Evolutionary conservation across 176 grass and related monocot genomes (phyloP).

Genomic region (Juncus inflexus): DNA sequence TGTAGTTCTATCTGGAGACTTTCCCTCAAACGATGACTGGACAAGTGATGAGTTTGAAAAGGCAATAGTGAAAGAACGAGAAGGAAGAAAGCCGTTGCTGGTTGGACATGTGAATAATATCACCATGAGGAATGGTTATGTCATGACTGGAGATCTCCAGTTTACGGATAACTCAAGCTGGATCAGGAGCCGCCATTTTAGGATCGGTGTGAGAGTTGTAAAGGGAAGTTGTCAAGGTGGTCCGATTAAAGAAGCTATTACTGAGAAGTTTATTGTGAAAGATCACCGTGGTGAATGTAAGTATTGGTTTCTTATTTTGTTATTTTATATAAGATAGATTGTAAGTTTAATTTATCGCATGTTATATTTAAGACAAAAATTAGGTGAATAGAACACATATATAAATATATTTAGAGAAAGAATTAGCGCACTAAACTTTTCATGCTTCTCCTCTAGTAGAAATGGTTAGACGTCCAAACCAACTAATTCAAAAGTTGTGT

Average conservation of each 20-base stretch:
- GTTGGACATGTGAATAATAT: slow-evolving; percentile 26
- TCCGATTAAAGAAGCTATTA: slow-evolving; percentile 52
- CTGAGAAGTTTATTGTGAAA: slow-evolving; percentile 53
- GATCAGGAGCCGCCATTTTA: slow-evolving; percentile 48
- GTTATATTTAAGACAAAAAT: no score
- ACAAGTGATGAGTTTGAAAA: slow-evolving; percentile 38
- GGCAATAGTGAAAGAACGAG: slow-evolving; percentile 36
- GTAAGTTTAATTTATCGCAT: neutral
- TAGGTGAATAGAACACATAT: no score
- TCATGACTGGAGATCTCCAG: slow-evolving; percentile 30
- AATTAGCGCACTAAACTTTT: no score
- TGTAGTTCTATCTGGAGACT: slow-evolving; percentile 61
- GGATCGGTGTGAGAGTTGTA: slow-evolving; percentile 41
- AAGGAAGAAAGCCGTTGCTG: slow-evolving; percentile 49
- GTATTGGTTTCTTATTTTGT: neutral
- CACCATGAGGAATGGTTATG: slow-evolving; percentile 35
- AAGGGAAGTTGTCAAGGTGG: neutral
- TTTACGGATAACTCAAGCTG: slow-evolving; percentile 85
- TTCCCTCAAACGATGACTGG: slow-evolving; percentile 36
- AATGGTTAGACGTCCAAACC: no score
- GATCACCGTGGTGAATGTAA: slow-evolving; percentile 78
- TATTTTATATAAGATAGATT: slow-evolving; percentile 1
- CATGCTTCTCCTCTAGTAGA: no score
- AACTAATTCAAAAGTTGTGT: no score
- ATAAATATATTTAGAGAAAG: no score